These are phyloP conservation scores for Withania somnifera DNA, from an alignment of 305 asterid genomes.

Conservation along the genomic window DNA sequence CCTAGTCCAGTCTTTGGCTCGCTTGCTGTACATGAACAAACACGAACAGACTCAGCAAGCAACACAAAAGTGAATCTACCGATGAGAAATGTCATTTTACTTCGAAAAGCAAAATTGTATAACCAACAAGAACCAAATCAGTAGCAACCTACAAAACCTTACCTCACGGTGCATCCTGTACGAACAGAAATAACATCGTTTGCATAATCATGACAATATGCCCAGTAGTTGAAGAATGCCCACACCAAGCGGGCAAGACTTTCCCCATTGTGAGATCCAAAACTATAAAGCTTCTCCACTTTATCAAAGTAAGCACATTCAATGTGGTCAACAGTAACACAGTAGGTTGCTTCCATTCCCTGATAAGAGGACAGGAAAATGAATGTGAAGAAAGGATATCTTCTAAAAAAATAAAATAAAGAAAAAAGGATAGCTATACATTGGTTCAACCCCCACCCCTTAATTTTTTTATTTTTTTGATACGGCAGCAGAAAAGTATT, in stretches of 20 bases:
- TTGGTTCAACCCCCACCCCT: background rate
- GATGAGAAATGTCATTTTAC: background rate
- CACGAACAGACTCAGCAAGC: background rate
- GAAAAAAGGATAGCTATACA: too few relatives aligned
- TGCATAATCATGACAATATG: conserved; percentile 84
- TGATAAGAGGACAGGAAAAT: conserved; percentile 15
- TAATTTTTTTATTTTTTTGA: background rate
- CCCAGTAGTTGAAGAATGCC: conserved; percentile 91
- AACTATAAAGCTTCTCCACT: conserved; percentile 57
- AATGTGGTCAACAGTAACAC: conserved; percentile 36
- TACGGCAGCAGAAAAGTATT: background rate
- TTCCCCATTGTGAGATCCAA: conserved; percentile 59
- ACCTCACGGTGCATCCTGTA: conserved; percentile 69
- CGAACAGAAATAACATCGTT: conserved; percentile 82
- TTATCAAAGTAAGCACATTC: conserved; percentile 75
- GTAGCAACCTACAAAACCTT: background rate
- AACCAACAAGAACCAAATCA: background rate
- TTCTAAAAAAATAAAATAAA: background rate
- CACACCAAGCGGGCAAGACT: conserved; percentile 57
- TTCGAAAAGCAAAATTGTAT: background rate
- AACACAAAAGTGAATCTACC: background rate
- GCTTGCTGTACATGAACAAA: conserved; percentile 41
- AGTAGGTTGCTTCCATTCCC: conserved; percentile 65
- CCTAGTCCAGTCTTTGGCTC: conserved; percentile 81
- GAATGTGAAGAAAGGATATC: background rate